phyloP scores from a whole-genome alignment of 164 flowering plant genomes.

The Akebia trifoliata region DNA sequence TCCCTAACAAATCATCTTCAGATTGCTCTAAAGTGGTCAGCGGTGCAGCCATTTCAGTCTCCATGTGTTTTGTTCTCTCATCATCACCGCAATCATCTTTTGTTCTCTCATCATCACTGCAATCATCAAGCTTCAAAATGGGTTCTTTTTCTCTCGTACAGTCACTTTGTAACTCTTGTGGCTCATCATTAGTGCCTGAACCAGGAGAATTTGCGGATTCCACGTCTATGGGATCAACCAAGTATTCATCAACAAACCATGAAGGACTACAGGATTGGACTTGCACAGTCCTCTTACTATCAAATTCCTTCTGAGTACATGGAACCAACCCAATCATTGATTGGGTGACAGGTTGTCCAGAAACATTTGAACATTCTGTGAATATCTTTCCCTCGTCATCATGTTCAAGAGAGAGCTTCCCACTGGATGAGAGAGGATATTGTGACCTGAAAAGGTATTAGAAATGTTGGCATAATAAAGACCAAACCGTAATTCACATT shows the following conservation, averaged over 20 bases:
- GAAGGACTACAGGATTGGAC: conserved; percentile 27
- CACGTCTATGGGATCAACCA: conserved; percentile 35
- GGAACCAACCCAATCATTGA: conserved; percentile 4
- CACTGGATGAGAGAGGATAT: conserved; percentile 13
- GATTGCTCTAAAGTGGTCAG: conserved; percentile 9
- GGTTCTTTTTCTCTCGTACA: conserved; percentile 12
- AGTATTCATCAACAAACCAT: conserved; percentile 29
- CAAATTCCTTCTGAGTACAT: conserved; percentile 15
- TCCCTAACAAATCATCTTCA: conserved; percentile 14
- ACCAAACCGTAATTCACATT: neutral
- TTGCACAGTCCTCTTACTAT: conserved; percentile 12
- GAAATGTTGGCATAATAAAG: neutral
- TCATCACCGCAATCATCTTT: conserved; percentile 12
- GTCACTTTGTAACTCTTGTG: conserved; percentile 9
- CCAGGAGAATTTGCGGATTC: conserved; percentile 16
- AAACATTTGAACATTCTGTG: conserved; percentile 7
- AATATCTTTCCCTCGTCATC: conserved; percentile 12
- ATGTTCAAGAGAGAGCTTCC: conserved; percentile 11
- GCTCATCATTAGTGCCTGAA: conserved; percentile 8
- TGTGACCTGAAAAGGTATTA: conserved; percentile 24
- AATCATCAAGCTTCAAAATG: neutral
- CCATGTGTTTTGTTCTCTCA: neutral
- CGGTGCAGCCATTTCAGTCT: conserved; percentile 5
- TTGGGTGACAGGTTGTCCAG: conserved; percentile 4
- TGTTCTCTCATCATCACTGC: neutral